These are phyloP conservation scores for Solanum phureja DNA, from an alignment of 257 asterid genomes.

Conservation along the genomic window DNA sequence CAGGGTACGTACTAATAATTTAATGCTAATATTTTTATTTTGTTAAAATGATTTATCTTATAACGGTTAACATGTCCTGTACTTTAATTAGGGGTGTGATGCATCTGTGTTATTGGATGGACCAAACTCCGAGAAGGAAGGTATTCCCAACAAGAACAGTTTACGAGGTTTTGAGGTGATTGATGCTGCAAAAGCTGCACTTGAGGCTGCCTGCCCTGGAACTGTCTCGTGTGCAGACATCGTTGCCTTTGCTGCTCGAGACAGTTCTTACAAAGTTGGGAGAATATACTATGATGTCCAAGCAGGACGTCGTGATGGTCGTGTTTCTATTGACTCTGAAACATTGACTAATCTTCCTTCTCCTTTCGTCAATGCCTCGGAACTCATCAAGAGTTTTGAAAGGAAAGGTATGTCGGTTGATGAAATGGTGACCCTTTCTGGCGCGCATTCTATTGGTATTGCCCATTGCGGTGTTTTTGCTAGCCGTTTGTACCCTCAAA, in stretches of 20 bases:
- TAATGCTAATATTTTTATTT: too few species aligned
- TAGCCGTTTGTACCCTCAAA: too few species aligned
- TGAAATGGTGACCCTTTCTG: conserved; percentile 5
- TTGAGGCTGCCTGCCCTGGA: not conserved
- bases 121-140: not conserved
- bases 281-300: not conserved
- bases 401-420: not conserved
- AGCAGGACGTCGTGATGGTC: conserved; percentile 6
- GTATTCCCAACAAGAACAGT: conserved; percentile 3
- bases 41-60: not conserved
- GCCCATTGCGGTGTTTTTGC: not conserved
- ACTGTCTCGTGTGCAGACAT: not conserved
- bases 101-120: conserved; percentile 1
- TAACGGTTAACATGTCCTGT: not conserved
- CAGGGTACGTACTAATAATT: too few species aligned
- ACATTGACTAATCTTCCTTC: not conserved
- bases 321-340: not conserved
- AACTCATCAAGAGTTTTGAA: not conserved
- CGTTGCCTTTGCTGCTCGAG: not conserved
- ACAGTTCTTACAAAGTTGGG: not conserved
- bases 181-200: not conserved
- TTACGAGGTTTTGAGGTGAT: conserved; percentile 1
- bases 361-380: not conserved
- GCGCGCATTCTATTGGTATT: not conserved
- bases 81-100: not conserved